Base-by-base conservation (phyloP, 176 grass and related monocot genomes). In the Rhynchospora tenuis region DNA sequence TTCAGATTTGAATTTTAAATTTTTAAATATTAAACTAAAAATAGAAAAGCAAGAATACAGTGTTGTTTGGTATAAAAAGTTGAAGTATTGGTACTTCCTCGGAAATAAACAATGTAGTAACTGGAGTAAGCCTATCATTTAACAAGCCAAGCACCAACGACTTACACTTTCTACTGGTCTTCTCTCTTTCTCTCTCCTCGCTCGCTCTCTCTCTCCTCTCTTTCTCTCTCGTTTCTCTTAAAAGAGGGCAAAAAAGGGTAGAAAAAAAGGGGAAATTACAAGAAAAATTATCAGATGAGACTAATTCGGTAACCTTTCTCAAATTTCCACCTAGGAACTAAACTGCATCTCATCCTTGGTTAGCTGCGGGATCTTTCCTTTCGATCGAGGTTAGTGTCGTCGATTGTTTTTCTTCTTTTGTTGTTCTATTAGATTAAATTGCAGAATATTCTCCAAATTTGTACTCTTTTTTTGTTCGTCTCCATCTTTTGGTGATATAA, bases 71-170 rank as follows among this genome's bases (percentile, higher is more conserved):
- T 38, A 38, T 38, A 38, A 38, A 38, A 38, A 38, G 33, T 38
- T 3, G 33, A 38, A 38, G 33, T 38, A 38, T 38, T 38, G 33
- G 33, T 38, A 38, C 33, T 38, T 38, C 0, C 33, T 38, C 33
- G 33, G 33, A 38, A 38, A 38, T 38, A 38, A 38, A 38, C 33
- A 38, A 38, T 38, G 56, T 27, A 43, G 42, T 64, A 65, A 46
- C 6, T 17, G 83, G 56, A 52, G 80, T 64, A n/a, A 48, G 59
- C 80, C 43, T 82, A 82, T 26, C 62, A 82, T 66, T 82, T 82
- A 82, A 50, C 19, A 52, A 86, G 75, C 73, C 60, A 79, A 78
- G 77, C 84, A 86, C 84, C 74, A 86, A 86, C 84, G 84, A 86
- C 84, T 86, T 79, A 17, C 74, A 79, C 84, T 85, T 79, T 86